Conservation (phyloP, 2,329 filamentous ascomycete species). For the Metarhizium anisopliae region DNA sequence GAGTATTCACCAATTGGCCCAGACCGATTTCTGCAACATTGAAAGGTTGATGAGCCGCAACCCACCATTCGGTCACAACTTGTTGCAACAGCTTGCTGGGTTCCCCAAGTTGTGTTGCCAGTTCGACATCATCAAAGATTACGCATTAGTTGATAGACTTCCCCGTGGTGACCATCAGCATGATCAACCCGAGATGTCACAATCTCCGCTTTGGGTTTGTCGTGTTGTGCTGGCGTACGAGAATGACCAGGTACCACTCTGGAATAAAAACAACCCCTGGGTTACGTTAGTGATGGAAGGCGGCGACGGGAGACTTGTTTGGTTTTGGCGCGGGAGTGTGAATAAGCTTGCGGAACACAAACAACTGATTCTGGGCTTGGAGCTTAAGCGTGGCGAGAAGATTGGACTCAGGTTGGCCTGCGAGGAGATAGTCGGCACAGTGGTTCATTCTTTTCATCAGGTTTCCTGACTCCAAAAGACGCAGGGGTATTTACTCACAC, state of each 20-base stretch:
- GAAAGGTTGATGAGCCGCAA: slow-evolving; percentile 71
- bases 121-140: slow-evolving; percentile 21
- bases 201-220: slow-evolving; percentile 30
- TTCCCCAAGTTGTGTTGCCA: slow-evolving; percentile 55
- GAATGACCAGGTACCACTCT: slow-evolving; percentile 54
- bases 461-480: slow-evolving; percentile 2
- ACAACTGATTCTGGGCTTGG: slow-evolving; percentile 43
- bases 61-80: slow-evolving; percentile 69
- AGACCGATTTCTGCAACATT: slow-evolving; percentile 59
- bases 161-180: not conserved
- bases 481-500: not conserved
- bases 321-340: slow-evolving; percentile 59
- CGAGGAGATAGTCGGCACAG: slow-evolving; percentile 68
- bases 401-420: slow-evolving; percentile 67
- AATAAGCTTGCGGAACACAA: slow-evolving; percentile 54
- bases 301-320: slow-evolving; percentile 39
- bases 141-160: not conserved
- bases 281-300: slow-evolving; percentile 68
- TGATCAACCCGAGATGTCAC: slow-evolving; percentile 1
- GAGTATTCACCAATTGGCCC: slow-evolving; percentile 61
- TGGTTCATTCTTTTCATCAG: slow-evolving; percentile 18
- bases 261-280: slow-evolving; percentile 55
- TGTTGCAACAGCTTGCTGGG: slow-evolving; percentile 53
- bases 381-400: slow-evolving; percentile 44
- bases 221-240: slow-evolving; percentile 61